phyloP scores from a whole-genome alignment of 305 asterid species.

The Rubia occidens region DNA sequence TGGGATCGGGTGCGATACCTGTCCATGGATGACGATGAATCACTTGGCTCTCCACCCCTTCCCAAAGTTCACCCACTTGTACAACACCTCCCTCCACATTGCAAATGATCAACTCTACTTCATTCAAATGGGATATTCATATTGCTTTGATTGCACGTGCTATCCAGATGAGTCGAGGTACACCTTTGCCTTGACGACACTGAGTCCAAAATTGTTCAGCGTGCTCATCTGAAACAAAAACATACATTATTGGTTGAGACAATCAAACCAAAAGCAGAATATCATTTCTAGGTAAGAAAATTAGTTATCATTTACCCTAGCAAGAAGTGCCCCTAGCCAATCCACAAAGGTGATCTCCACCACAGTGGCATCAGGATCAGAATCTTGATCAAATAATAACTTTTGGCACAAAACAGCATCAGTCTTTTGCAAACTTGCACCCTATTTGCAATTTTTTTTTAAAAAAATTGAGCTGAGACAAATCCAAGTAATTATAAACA shows the following conservation, averaged over 20 bases:
- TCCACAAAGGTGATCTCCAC: constrained; percentile 91
- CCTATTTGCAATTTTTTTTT: constrained; percentile 32
- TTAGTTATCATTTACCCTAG: constrained; percentile 40
- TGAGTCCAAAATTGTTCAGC: constrained; percentile 71
- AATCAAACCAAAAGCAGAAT: not conserved
- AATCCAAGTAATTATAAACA: no score
- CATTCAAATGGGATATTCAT: no score
- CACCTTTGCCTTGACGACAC: constrained; percentile 83
- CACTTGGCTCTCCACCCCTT: no score
- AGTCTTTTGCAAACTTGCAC: constrained; percentile 45
- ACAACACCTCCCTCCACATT: no score
- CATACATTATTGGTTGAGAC: not conserved
- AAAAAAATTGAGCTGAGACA: not conserved
- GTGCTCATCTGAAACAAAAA: constrained; percentile 65
- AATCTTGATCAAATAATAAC: constrained; percentile 78
- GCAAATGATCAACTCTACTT: no score
- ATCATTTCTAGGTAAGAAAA: not conserved
- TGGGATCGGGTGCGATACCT: no score
- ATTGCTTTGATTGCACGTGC: constrained; percentile 36
- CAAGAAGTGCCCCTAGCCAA: constrained; percentile 90
- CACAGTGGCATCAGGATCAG: constrained; percentile 77
- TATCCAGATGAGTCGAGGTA: constrained; percentile 88
- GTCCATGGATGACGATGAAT: no score
- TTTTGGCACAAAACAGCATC: constrained; percentile 59
- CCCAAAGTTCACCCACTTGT: no score